Base-by-base conservation (phyloP, 2,329 filamentous ascomycete genomes). In the Aureobasidium mangrovei region DNA sequence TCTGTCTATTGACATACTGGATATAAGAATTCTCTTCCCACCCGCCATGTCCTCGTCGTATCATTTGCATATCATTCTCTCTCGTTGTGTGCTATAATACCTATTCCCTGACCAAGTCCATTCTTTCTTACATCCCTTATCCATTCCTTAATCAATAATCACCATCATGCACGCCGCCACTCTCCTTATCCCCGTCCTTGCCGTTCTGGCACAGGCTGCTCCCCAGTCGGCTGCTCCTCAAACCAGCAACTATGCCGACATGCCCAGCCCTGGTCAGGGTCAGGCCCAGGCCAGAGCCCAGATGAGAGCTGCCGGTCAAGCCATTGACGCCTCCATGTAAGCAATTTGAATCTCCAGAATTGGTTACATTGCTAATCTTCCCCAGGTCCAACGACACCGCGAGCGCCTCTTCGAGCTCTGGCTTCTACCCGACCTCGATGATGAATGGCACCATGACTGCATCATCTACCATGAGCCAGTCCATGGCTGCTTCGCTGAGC, bases 191-290 rank as follows among this genome's bases (percentile, higher is more conserved):
- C 51, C 51, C 27, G 27, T 38, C 32, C 51, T 54, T 45, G 51
- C 51, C 41, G 42, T 33, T 10, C 31, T 54, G 40, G 51, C 51
- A 39, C 51, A 54, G n/a, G 51, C 51, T 29, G 39, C 39, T 32
- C 38, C 48, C 36, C 42, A 32, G 10, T 26, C 44, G 32, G 32
- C 32, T 12, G 45, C 24, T n/a, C 45, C 45, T 24, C 18, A 38
- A 12, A 40, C 27, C 27, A 33, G 41, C 28, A 32, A 49, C 4
- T 39, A 28, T 38, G 32, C 24, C 12, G 8, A 8, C 8, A 48
- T 48, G 45, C 45, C 45, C 39, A 33, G 45, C 31, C 10, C 35
- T 31, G 45, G 45, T n/a, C 4, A 28, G 12, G 45, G 45, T 26
- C 45, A 48, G 35, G 33, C 35, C 18, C 10, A 12, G 6, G 45